Conservation (phyloP, 805 yeast species). For the Lipomyces mesembrius region DNA sequence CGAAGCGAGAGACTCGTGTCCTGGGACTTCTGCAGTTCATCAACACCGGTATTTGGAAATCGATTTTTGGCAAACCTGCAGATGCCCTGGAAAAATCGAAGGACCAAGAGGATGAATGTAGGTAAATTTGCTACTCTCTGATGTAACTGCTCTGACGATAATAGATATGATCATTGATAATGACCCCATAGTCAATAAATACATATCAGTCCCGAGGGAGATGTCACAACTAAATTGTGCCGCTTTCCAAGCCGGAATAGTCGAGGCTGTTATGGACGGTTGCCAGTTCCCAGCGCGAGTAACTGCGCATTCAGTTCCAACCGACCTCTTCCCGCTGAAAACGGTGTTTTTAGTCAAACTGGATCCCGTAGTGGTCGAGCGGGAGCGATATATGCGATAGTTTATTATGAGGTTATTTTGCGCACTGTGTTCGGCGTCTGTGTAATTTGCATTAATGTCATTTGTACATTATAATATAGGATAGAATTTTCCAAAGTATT, state of each 20-base stretch:
- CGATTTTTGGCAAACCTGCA: constrained; percentile 72
- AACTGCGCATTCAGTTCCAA: constrained; percentile 78
- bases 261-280: constrained; percentile 80
- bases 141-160: constrained; percentile 45
- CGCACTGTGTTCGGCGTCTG: constrained; percentile 14
- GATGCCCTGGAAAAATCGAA: constrained; percentile 77
- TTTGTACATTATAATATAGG: neutral
- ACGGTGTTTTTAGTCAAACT: constrained; percentile 80
- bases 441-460: neutral
- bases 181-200: constrained; percentile 70
- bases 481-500: neutral
- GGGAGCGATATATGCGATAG: constrained; percentile 52
- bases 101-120: constrained; percentile 63
- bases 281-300: constrained; percentile 75
- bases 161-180: constrained; percentile 74
- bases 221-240: constrained; percentile 77
- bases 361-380: constrained; percentile 58
- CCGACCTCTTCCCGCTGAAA: constrained; percentile 60
- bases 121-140: neutral
- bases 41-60: constrained; percentile 72
- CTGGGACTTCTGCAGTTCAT: constrained; percentile 74
- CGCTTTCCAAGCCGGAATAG: constrained; percentile 82
- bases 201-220: constrained; percentile 77
- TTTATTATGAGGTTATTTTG: neutral
- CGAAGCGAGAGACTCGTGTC: constrained; percentile 67